phyloP scores from a whole-genome alignment of 2,329 filamentous ascomycete genomes.

The Cordyceps cicadae region DNA sequence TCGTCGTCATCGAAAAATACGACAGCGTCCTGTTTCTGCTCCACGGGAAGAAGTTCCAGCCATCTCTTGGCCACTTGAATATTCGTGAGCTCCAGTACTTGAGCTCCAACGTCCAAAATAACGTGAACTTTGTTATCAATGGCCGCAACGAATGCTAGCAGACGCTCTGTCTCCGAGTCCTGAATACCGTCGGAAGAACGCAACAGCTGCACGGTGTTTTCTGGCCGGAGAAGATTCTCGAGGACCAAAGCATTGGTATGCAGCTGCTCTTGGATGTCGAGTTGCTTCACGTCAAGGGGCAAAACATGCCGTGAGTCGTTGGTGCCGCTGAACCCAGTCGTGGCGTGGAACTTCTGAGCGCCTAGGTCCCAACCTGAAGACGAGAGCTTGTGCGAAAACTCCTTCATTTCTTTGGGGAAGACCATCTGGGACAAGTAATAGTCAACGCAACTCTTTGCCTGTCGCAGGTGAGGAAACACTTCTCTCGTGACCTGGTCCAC shows the following conservation, averaged over 20 bases:
- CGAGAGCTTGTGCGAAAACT: conserved; percentile 56
- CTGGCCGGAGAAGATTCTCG: conserved; percentile 43
- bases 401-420: conserved; percentile 53
- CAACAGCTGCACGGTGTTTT: conserved; percentile 35
- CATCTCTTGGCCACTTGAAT: conserved; percentile 43
- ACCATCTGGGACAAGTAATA: conserved; percentile 53
- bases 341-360: conserved; percentile 35
- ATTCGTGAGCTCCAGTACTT: conserved; percentile 58
- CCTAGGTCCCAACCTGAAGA: conserved; percentile 62
- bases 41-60: conserved; percentile 28
- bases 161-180: conserved; percentile 21
- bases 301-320: conserved; percentile 53
- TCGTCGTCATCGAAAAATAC: conserved; percentile 53
- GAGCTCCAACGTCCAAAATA: conserved; percentile 63
- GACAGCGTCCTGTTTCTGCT: conserved; percentile 20
- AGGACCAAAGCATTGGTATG: conserved; percentile 64
- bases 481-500: conserved; percentile 32
- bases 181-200: background rate
- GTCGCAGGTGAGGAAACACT: conserved; percentile 46
- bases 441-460: conserved; percentile 48
- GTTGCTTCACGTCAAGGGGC: conserved; percentile 39
- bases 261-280: conserved; percentile 30
- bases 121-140: conserved; percentile 37
- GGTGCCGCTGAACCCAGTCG: conserved; percentile 63
- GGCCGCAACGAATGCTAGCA: conserved; percentile 30